Evolutionary conservation across 2,329 filamentous ascomycete species (phyloP).

Genomic region (Colletotrichum cereale): DNA sequence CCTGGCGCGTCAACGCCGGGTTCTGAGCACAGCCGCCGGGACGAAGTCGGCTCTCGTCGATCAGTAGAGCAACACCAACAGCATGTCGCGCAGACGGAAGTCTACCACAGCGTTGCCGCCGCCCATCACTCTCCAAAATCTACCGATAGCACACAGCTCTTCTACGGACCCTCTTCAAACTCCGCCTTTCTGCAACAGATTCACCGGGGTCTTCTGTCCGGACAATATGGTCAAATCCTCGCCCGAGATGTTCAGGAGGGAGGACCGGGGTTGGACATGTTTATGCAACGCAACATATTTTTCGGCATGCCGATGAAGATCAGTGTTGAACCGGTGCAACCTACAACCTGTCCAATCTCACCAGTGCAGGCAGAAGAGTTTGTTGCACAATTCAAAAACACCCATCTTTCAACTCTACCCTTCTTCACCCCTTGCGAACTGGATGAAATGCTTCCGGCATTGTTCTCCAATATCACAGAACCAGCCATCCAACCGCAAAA

Average conservation of each 20-base stretch:
- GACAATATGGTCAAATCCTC: conserved; percentile 32
- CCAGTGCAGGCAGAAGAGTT: conserved; percentile 41
- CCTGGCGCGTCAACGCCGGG: conserved; percentile 2
- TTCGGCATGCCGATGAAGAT: conserved; percentile 47
- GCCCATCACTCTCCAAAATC: conserved; percentile 42
- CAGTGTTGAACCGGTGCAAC: conserved; percentile 32
- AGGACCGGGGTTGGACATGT: conserved; percentile 46
- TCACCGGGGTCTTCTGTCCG: conserved; percentile 45
- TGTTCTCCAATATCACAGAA: conserved; percentile 38
- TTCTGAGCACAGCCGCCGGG: background rate
- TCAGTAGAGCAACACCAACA: conserved; percentile 40
- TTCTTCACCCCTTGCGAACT: conserved; percentile 43
- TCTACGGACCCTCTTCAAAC: conserved; percentile 47
- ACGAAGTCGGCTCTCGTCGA: conserved; percentile 14
- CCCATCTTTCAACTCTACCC: conserved; percentile 38
- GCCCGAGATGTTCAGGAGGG: conserved; percentile 44
- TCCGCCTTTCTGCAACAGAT: conserved; percentile 49
- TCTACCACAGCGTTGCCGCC: conserved; percentile 44
- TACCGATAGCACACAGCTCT: conserved; percentile 45
- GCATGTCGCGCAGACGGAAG: conserved; percentile 50
- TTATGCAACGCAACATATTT: conserved; percentile 48
- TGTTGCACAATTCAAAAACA: conserved; percentile 41
- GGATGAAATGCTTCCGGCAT: conserved; percentile 41
- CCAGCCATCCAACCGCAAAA: conserved; percentile 42
- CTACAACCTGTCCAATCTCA: conserved; percentile 29